A percentile compares a stretch with the other conserved stretches of the same genome.
These are phyloP conservation scores for Fusarium longipes DNA, from an alignment of 2,329 filamentous ascomycete genomes.

Conservation along the genomic window DNA sequence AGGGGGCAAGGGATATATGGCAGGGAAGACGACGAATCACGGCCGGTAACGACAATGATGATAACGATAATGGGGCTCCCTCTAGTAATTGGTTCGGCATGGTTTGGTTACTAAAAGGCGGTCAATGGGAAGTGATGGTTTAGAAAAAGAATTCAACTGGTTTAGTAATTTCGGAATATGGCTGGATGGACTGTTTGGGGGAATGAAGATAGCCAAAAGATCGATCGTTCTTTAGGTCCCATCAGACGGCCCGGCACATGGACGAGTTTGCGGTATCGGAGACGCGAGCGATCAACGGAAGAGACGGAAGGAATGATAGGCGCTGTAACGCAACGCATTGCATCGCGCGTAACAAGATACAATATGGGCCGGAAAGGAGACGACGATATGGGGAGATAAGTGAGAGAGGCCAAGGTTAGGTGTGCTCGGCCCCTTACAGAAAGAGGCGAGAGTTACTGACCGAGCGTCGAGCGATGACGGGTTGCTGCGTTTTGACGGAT, in stretches of 20 bases:
- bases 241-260: constrained; percentile 5
- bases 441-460: constrained; percentile 35
- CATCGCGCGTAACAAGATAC: background rate
- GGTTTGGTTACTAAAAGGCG: constrained; percentile 19
- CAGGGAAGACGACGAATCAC: constrained; percentile 6
- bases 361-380: constrained; percentile 1
- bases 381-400: constrained; percentile 6
- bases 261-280: constrained; percentile 10
- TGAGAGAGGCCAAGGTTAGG: background rate
- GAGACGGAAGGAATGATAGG: background rate
- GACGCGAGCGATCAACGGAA: background rate
- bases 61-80: constrained; percentile 20
- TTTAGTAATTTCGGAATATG: constrained; percentile 5
- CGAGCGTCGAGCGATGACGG: constrained; percentile 30
- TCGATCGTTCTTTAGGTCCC: constrained; percentile 14
- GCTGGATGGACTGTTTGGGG: background rate
- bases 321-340: constrained; percentile 2
- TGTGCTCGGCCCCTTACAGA: constrained; percentile 30
- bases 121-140: constrained; percentile 12
- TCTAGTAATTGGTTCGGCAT: constrained; percentile 12
- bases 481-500: constrained; percentile 30
- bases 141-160: constrained; percentile 9
- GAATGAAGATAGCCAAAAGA: constrained; percentile 27
- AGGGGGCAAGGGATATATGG: background rate
- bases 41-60: constrained; percentile 30